phyloP scores from a whole-genome alignment of 345 rosid species.

The Mangifera indica region DNA sequence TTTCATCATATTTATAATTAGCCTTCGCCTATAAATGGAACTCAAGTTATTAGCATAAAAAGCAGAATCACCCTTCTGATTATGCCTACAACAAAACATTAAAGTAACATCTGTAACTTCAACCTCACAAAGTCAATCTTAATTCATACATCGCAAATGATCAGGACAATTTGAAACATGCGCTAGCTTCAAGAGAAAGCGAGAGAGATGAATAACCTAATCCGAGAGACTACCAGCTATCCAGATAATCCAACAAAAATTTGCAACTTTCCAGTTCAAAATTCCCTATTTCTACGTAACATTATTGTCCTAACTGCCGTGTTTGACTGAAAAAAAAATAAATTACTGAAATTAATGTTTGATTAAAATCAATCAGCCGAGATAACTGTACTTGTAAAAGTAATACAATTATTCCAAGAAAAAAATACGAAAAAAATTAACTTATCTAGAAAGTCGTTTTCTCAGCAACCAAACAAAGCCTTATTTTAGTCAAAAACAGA shows the following conservation, averaged over 20 bases:
- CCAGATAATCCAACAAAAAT: not conserved
- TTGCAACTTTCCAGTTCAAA: not conserved
- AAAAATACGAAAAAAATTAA: not conserved
- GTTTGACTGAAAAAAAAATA: too few species aligned
- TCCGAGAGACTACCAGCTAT: not conserved
- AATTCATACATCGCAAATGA: not conserved
- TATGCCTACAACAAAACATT: not conserved
- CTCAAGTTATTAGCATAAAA: too few species aligned
- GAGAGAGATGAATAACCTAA: not conserved
- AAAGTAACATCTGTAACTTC: not conserved
- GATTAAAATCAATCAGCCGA: not conserved
- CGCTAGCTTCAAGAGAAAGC: too few species aligned
- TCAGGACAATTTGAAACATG: not conserved
- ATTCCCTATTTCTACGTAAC: not conserved
- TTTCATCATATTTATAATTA: not conserved
- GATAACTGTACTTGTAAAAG: not conserved
- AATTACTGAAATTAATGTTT: not conserved
- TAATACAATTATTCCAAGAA: not conserved
- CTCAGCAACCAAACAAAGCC: conserved; percentile 4
- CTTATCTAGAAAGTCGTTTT: not conserved
- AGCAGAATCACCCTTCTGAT: not conserved
- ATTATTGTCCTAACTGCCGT: not conserved
- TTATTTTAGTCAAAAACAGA: not conserved
- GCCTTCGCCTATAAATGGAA: not conserved
- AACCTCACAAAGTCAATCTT: not conserved